Evolutionary conservation across 139 green algal genomes (phyloP).

Genomic region (Chlorella sp.): DNA sequence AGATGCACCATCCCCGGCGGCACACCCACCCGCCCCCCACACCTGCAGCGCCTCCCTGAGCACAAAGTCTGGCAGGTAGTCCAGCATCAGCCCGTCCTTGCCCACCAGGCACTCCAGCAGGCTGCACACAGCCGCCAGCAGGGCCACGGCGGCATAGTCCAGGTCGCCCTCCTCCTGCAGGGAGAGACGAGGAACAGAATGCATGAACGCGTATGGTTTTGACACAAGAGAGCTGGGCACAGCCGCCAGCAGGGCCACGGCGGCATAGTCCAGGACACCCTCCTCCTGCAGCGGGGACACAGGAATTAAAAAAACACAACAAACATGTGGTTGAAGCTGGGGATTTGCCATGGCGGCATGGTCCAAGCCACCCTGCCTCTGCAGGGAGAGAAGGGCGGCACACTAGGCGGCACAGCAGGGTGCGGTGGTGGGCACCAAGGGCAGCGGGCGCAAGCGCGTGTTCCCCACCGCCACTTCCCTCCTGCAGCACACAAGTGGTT

Average conservation of each 20-base stretch:
- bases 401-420: no score
- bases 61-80: slow-evolving; percentile 5
- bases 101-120: slow-evolving; percentile 37
- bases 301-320: neutral
- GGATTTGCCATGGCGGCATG: slow-evolving; percentile 4
- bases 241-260: slow-evolving; percentile 21
- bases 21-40: neutral
- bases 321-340: neutral
- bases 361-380: slow-evolving; percentile 17
- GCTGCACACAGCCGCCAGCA: slow-evolving; percentile 11
- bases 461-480: no score
- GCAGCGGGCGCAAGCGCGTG: no score
- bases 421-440: neutral
- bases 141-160: slow-evolving; percentile 22
- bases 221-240: neutral
- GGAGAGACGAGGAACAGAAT: neutral
- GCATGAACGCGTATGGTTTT: neutral
- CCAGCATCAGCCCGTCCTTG: slow-evolving; percentile 20
- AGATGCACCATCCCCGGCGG: neutral
- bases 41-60: slow-evolving; percentile 15
- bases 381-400: no score
- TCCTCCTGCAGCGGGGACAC: neutral
- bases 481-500: no score
- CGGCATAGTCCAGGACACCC: slow-evolving; percentile 24
- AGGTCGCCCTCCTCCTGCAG: slow-evolving; percentile 24